Evolutionary conservation across 345 rosid genomes (phyloP).

Genomic region (rapeseed (Brassica napus)): Da-Ae NC_063436.1:7401001-7401500

Average conservation of each 20-base stretch:
- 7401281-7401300: too few species aligned
- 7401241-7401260: too few species aligned
- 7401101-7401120: constrained; percentile 81
- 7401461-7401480: constrained; percentile 71
- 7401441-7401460: constrained; percentile 91
- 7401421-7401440: constrained; percentile 87
- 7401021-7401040: constrained; percentile 77
- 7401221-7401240: too few species aligned
- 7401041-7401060: constrained; percentile 71
- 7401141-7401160: constrained; percentile 59
- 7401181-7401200: constrained; percentile 13
- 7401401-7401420: too few species aligned
- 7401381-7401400: too few species aligned
- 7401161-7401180: constrained; percentile 67
- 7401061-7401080: constrained; percentile 93
- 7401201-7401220: too few species aligned
- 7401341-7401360: too few species aligned
- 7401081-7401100: constrained; percentile 87
- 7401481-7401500: neutral
- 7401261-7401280: too few species aligned
- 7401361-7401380: too few species aligned
- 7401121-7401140: constrained; percentile 78
- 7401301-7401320: too few species aligned
- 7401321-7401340: too few species aligned
- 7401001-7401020: constrained; percentile 68